Evolutionary conservation across 2,329 filamentous ascomycete species (phyloP).

Genomic region (Paraconiothyrium sp.): DNA sequence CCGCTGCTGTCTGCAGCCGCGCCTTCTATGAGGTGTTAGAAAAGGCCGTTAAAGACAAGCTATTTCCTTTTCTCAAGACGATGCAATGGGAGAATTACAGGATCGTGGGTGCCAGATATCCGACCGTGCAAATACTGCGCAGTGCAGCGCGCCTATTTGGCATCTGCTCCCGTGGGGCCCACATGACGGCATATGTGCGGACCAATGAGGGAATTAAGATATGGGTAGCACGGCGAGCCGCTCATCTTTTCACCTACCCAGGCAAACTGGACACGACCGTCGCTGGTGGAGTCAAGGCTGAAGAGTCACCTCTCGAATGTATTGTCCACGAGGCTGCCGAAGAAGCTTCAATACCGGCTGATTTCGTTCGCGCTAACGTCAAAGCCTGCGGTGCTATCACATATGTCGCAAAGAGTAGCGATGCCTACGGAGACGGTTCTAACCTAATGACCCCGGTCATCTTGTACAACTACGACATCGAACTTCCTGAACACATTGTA

Average conservation of each 20-base stretch:
- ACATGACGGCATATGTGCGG: conserved; percentile 44
- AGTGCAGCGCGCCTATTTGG: conserved; percentile 49
- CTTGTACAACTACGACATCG: conserved; percentile 47
- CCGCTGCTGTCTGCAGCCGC: conserved; percentile 10
- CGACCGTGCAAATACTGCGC: conserved; percentile 42
- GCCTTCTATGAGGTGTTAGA: conserved; percentile 14
- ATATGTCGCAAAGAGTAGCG: conserved; percentile 82
- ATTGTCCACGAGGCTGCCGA: conserved; percentile 41
- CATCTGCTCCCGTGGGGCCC: conserved; percentile 49
- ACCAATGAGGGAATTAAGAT: conserved; percentile 68
- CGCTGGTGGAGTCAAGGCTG: conserved; percentile 24
- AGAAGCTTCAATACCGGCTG: conserved; percentile 32
- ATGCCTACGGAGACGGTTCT: conserved; percentile 71
- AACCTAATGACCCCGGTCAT: conserved; percentile 40
- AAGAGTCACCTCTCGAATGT: conserved; percentile 32
- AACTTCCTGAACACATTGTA: conserved; percentile 31
- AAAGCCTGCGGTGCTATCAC: conserved; percentile 70
- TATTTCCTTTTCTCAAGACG: conserved; percentile 6
- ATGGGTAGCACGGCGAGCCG: conserved; percentile 81
- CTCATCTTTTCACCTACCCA: conserved; percentile 81
- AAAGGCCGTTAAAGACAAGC: conserved; percentile 5
- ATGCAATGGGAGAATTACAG: conserved; percentile 16
- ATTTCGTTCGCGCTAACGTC: conserved; percentile 27
- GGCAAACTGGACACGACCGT: conserved; percentile 81
- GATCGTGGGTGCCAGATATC: conserved; percentile 57